phyloP scores from a whole-genome alignment of 1,284 basidiomycete species.

The Ganoderma boninense region DNA sequence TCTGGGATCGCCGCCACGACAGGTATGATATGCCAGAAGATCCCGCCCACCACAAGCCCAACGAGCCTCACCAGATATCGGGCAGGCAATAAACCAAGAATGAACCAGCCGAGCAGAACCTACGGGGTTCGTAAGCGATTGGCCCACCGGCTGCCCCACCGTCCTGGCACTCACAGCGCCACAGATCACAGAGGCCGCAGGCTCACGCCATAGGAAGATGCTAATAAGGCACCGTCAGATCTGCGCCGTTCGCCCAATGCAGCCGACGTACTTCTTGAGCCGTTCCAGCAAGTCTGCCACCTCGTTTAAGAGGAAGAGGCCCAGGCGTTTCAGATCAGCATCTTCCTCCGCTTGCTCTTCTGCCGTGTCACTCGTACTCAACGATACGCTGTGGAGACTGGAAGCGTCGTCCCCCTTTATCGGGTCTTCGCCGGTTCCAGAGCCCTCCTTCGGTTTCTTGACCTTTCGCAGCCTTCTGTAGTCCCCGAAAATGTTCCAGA shows the following conservation, averaged over 20 bases:
- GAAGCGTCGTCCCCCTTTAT: conserved; percentile 18
- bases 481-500: conserved; percentile 59
- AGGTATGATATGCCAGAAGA: conserved; percentile 74
- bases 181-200: conserved; percentile 49
- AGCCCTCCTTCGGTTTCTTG: conserved; percentile 34
- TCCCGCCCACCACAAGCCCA: conserved; percentile 55
- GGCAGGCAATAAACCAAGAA: conserved; percentile 56
- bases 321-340: conserved; percentile 53
- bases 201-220: conserved; percentile 69
- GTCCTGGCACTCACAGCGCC: background rate
- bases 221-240: conserved; percentile 49
- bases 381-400: conserved; percentile 21
- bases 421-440: conserved; percentile 3
- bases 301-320: conserved; percentile 52
- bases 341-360: conserved; percentile 42
- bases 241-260: background rate
- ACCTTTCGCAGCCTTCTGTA: conserved; percentile 40
- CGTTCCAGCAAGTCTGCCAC: conserved; percentile 72
- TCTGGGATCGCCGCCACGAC: conserved; percentile 59
- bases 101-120: conserved; percentile 47
- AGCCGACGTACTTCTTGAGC: conserved; percentile 62
- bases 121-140: conserved; percentile 27
- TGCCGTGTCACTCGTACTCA: conserved; percentile 45
- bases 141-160: background rate
- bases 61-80: conserved; percentile 56